Evolutionary conservation across 306 rosid species (phyloP), one percentile per base, ranked within the genome.

Genomic region (Cercis canadensis): DNA sequence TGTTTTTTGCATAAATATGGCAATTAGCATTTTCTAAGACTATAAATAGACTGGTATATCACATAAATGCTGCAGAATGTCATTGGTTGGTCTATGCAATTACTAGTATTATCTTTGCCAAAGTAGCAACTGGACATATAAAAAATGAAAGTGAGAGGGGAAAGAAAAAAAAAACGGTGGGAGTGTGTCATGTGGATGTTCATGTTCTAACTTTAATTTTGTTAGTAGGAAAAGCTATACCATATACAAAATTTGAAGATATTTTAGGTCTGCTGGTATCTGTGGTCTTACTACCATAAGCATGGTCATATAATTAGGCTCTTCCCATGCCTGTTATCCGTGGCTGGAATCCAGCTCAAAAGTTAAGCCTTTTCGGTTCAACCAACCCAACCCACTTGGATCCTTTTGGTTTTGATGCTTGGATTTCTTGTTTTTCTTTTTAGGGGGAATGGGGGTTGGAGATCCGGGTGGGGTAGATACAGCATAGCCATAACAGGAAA

Each of bases 321-420:
- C 12, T 44, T 68, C 57, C 14, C 70, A 40, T 56, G 21, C 43
- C n/a, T n/a, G n/a, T n/a, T n/a, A n/a, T n/a, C n/a, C n/a, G n/a
- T n/a, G n/a, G n/a, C n/a, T n/a, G n/a, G n/a, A n/a, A n/a, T n/a
- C n/a, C n/a, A n/a, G n/a, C n/a, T n/a, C n/a, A n/a, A n/a, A n/a
- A n/a, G n/a, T n/a, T n/a, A n/a, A n/a, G n/a, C n/a, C 40, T 46
- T 41, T 40, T 19, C 53, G 21, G 50, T 36, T 47, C 37, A 18
- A 47, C 19, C 66, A 59, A 31, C 59, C 62, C 60, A 58, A 69
- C 36, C 58, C 65, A 17, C 65, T 61, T n/a, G n/a, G 13, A 43
- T 45, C 53, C 53, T 64, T 43, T 5, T 34, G 56, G 32, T 36
- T n/a, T 73, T 29, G 61, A 15, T 53, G 19, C 41, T 65, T 65